Conservation (phyloP, 2,329 filamentous ascomycete genomes). For the Pestalotiopsis sp. region DNA sequence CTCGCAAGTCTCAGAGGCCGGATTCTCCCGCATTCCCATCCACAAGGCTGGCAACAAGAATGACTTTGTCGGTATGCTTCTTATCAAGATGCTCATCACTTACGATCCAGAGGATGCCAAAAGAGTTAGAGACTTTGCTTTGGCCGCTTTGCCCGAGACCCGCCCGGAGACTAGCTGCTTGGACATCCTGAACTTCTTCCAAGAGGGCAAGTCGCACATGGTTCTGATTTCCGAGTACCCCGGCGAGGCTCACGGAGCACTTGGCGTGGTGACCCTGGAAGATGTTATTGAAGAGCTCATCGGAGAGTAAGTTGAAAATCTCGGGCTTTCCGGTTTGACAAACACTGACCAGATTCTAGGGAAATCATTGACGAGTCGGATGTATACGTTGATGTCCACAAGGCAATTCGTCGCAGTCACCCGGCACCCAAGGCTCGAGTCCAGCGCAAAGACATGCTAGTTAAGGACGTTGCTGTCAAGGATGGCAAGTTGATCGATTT, state of each 20-base stretch:
- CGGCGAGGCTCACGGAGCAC: constrained; percentile 84
- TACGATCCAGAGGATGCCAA: constrained; percentile 95
- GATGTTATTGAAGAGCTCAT: constrained; percentile 99
- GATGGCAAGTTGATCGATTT: constrained; percentile 41
- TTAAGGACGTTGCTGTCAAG: constrained; percentile 26
- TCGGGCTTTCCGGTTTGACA: constrained; percentile 22
- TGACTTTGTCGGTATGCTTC: constrained; percentile 95
- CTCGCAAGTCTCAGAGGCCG: constrained; percentile 88
- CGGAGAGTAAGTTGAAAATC: constrained; percentile 71
- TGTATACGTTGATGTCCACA: constrained; percentile 97
- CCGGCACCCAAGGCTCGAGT: constrained; percentile 73
- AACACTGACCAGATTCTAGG: constrained; percentile 41
- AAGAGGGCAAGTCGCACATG: constrained; percentile 99
- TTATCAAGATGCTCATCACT: constrained; percentile 98
- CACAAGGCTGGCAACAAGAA: constrained; percentile 79
- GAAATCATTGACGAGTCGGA: constrained; percentile 99
- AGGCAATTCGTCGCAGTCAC: constrained; percentile 86
- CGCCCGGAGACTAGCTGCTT: constrained; percentile 93
- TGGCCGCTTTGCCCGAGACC: constrained; percentile 94
- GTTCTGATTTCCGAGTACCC: constrained; percentile 89
- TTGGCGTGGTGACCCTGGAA: constrained; percentile 93
- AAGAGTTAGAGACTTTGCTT: constrained; percentile 83
- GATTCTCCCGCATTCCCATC: constrained; percentile 95
- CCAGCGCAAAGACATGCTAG: constrained; percentile 37
- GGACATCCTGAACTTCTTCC: constrained; percentile 99